Conservation (phyloP, 805 yeast species). For the Myxozyma monticola region DNA sequence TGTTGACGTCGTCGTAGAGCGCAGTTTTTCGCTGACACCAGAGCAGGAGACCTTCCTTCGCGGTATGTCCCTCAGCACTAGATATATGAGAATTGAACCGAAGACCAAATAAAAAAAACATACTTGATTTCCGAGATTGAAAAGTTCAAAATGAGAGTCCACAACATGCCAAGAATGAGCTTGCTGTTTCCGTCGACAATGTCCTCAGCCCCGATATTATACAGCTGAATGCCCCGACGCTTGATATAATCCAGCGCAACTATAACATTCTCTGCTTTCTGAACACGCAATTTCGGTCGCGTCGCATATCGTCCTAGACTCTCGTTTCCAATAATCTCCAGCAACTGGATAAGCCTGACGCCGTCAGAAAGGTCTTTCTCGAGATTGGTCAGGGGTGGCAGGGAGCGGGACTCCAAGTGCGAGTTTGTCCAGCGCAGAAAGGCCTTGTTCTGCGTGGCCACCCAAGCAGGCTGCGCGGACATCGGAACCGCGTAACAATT, state of each 20-base stretch:
- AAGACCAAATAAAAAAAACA: not conserved
- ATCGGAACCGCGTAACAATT: no score
- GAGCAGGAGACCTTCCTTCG: slow-evolving; percentile 47
- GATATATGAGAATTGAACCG: not conserved
- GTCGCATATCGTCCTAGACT: slow-evolving; percentile 39
- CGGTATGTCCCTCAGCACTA: slow-evolving; percentile 42
- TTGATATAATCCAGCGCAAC: slow-evolving; percentile 42
- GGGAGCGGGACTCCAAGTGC: slow-evolving; percentile 35
- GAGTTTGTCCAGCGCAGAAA: slow-evolving; percentile 44
- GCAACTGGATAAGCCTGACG: slow-evolving; percentile 40
- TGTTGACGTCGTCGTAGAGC: slow-evolving; percentile 40
- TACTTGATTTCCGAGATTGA: slow-evolving; percentile 42
- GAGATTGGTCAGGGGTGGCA: slow-evolving; percentile 35
- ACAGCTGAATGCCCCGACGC: slow-evolving; percentile 40
- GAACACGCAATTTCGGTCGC: slow-evolving; percentile 41
- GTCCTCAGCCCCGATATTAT: slow-evolving; percentile 65
- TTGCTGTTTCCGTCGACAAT: slow-evolving; percentile 93
- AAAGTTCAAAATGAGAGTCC: slow-evolving; percentile 52
- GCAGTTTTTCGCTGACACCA: slow-evolving; percentile 57
- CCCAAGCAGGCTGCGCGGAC: slow-evolving; percentile 41
- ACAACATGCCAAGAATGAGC: slow-evolving; percentile 82
- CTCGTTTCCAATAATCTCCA: slow-evolving; percentile 42
- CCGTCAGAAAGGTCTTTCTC: slow-evolving; percentile 39
- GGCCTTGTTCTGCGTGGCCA: slow-evolving; percentile 43
- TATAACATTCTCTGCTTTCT: slow-evolving; percentile 43